Conservation (phyloP, 192 early-diverging fungal species). For the Spinellus fusiger region DNA sequence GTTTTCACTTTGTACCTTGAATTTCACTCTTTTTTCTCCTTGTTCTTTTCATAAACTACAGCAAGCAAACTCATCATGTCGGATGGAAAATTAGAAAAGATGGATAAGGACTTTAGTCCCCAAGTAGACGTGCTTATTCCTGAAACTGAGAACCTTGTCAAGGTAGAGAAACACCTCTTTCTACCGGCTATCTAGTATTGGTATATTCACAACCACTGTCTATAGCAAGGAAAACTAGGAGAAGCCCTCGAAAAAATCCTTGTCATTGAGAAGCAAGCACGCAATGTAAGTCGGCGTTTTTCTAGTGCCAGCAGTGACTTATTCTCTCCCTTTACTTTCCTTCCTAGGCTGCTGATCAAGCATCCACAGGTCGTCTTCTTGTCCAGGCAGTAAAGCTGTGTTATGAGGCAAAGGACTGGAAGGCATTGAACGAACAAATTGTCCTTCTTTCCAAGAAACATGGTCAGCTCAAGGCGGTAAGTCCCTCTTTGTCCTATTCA, state of each 20-base stretch:
- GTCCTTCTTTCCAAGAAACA: constrained; percentile 94
- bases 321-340: not conserved
- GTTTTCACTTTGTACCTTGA: not conserved
- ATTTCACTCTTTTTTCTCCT: not conserved
- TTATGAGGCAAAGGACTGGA: constrained; percentile 73
- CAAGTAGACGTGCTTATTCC: constrained; percentile 75
- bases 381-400: constrained; percentile 73
- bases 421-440: constrained; percentile 87
- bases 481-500: not conserved
- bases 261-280: constrained; percentile 89
- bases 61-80: constrained; percentile 20
- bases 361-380: constrained; percentile 84
- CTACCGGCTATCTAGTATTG: not conserved
- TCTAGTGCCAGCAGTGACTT: not conserved
- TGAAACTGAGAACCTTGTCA: constrained; percentile 64
- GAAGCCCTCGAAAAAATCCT: constrained; percentile 89
- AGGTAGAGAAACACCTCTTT: constrained; percentile 33
- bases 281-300: constrained; percentile 55
- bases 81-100: constrained; percentile 67
- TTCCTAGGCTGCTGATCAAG: constrained; percentile 72
- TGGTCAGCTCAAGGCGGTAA: constrained; percentile 84
- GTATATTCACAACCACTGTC: not conserved
- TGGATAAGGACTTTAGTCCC: constrained; percentile 88
- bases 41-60: not conserved
- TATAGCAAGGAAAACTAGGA: constrained; percentile 60